A percentile compares a stretch with the other conserved stretches of the same genome.
Evolutionary conservation across 306 rosid species (phyloP).

Genomic region (Inga leiocalycina): DNA sequence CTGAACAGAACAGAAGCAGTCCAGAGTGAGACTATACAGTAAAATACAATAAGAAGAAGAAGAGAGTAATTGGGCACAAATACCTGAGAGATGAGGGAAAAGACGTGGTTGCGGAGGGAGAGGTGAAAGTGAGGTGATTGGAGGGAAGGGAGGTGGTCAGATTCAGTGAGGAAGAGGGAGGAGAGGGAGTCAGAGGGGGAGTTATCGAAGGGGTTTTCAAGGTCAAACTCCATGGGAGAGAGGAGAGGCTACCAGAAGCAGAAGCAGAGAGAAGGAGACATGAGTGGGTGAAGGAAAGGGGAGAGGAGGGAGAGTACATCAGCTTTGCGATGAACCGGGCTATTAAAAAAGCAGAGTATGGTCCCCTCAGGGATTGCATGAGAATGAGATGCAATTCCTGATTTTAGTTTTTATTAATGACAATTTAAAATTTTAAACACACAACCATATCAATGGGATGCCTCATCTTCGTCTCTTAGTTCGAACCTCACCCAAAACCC

Average conservation of each 20-base stretch:
- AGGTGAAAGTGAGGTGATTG: constrained; percentile 46
- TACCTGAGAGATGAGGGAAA: constrained; percentile 78
- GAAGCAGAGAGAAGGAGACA: not conserved
- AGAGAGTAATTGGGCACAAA: too few relatives aligned
- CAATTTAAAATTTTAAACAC: too few relatives aligned
- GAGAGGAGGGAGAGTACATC: not conserved
- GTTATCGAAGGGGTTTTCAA: constrained; percentile 78
- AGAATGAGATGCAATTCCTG: not conserved
- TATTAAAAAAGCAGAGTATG: not conserved
- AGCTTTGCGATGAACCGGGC: too few relatives aligned
- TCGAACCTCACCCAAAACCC: too few relatives aligned
- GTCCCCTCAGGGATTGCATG: not conserved
- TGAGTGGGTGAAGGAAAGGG: not conserved
- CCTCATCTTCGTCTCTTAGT: too few relatives aligned
- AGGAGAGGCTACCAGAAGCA: not conserved
- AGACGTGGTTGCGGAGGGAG: constrained; percentile 59
- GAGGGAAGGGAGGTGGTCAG: constrained; percentile 86
- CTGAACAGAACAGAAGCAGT: constrained; percentile 42
- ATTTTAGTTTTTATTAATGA: too few relatives aligned
- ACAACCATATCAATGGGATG: too few relatives aligned
- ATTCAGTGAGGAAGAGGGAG: constrained; percentile 69
- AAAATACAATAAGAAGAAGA: not conserved
- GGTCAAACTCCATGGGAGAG: constrained; percentile 81
- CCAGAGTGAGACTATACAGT: not conserved
- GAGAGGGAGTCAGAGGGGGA: constrained; percentile 49